Evolutionary conservation across 768 basidiomycete species (phyloP), one percentile per base, ranked within the genome.

Genomic region (Suillus paluster): DNA sequence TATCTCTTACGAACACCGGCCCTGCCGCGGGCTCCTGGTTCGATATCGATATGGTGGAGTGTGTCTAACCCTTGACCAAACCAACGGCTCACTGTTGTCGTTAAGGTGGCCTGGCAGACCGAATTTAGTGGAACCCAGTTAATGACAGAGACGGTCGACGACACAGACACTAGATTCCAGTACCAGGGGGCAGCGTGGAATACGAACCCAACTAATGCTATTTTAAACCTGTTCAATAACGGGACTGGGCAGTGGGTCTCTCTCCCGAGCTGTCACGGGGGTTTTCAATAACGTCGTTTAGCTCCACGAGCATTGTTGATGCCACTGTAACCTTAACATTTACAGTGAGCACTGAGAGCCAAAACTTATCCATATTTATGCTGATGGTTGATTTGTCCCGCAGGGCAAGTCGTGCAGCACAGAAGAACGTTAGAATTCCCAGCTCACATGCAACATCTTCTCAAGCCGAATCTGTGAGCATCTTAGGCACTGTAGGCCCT

Each of bases 21-120:
- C 67, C 71, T 3, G 30, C 49, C 12, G 30, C 11, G 11, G n/a
- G 5, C 30, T 27, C 7, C 21, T 75, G 70, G 49, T 66, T 86
- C 49, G 85, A 83, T 64, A 70, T 86, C 27, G 84, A 86, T 59
- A 83, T 79, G 63, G 84, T 83, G 2, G 21, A 19, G 57, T 57
- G 10, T 58, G 10, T 58, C 8, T 25, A 25, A 25, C 12, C n/a
- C 19, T 23, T 23, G 25, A 21, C 33, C 36, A 27, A 7, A n/a
- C 14, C 25, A 55, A 23, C 38, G 10, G 11, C 54, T 55, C 36
- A 55, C 27, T 27, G 39, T 38, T 66, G 11, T 25, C 19, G 30
- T 57, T 57, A 27, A 73, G 73, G 64, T 73, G 36, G 68, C 60
- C 12, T 73, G 73, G 71, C 68, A 71, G 58, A 73, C 73, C 8